Conservation (phyloP, 176 grass and related monocot genomes). For the Carex parvula region DNA sequence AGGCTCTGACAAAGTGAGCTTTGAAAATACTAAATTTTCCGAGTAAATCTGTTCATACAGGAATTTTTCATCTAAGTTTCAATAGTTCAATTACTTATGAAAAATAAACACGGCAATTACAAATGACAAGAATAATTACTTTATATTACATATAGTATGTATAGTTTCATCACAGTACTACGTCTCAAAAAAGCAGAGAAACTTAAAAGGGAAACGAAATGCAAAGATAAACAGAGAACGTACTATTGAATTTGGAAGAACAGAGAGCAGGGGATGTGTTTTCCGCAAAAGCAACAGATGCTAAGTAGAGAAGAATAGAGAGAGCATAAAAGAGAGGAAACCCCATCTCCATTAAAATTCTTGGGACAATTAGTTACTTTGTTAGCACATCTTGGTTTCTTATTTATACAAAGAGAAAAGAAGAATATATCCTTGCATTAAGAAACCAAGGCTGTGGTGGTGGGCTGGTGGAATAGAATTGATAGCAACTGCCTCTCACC, state of each 20-base stretch:
- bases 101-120: background rate
- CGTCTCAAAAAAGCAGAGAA: background rate
- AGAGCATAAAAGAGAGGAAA: constrained; percentile 15
- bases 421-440: constrained; percentile 16
- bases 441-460: background rate
- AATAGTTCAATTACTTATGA: background rate
- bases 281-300: background rate
- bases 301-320: constrained; percentile 19
- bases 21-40: background rate
- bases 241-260: constrained; percentile 9
- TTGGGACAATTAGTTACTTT: background rate
- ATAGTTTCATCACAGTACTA: background rate
- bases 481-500: background rate
- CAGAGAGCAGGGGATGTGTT: background rate
- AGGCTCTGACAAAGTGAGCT: background rate
- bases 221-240: background rate
- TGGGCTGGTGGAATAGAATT: background rate
- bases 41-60: background rate
- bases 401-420: constrained; percentile 24
- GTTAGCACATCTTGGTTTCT: background rate
- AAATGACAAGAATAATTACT: background rate
- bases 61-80: background rate
- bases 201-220: background rate
- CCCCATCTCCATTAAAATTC: constrained; percentile 23
- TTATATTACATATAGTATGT: background rate